phyloP scores from a whole-genome alignment of 2,329 filamentous ascomycete species.

The Ophiocordyceps sinensis region DNA sequence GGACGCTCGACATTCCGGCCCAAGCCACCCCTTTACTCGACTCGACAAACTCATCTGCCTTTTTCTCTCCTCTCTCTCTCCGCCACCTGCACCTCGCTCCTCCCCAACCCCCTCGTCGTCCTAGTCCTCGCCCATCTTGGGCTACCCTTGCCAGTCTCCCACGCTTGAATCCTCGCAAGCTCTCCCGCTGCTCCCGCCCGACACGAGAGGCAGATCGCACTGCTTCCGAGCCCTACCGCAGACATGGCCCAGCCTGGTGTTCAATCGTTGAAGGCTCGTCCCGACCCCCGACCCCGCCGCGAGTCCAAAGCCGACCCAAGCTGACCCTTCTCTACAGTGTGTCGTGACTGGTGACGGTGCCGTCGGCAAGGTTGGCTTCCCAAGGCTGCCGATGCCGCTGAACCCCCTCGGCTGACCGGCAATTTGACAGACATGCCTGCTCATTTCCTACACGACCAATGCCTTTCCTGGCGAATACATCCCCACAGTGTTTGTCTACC shows the following conservation, averaged over 20 bases:
- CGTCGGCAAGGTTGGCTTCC: slow-evolving; percentile 69
- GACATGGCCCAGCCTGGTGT: slow-evolving; percentile 68
- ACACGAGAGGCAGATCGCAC: background rate
- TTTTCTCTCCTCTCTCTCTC: background rate
- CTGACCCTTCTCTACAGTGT: slow-evolving; percentile 45
- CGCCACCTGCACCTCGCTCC: background rate
- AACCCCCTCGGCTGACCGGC: slow-evolving; percentile 12
- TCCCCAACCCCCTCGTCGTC: background rate
- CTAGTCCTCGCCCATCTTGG: background rate
- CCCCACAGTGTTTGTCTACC: slow-evolving; percentile 71
- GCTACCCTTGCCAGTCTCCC: background rate
- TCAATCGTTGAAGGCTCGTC: slow-evolving; percentile 72
- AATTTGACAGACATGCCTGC: slow-evolving; percentile 69
- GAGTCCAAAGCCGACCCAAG: background rate
- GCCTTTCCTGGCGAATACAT: slow-evolving; percentile 99
- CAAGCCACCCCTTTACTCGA: too few species aligned
- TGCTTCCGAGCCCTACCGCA: slow-evolving; percentile 1
- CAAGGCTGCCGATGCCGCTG: background rate
- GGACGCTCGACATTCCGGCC: background rate
- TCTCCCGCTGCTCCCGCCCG: background rate
- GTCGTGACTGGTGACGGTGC: slow-evolving; percentile 99
- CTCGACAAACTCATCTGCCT: background rate
- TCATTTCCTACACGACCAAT: slow-evolving; percentile 99
- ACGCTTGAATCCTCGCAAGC: too few species aligned
- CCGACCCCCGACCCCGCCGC: background rate